These are phyloP conservation scores for Echium plantagineum DNA, from an alignment of 257 asterid genomes.

Conservation along the genomic window DNA sequence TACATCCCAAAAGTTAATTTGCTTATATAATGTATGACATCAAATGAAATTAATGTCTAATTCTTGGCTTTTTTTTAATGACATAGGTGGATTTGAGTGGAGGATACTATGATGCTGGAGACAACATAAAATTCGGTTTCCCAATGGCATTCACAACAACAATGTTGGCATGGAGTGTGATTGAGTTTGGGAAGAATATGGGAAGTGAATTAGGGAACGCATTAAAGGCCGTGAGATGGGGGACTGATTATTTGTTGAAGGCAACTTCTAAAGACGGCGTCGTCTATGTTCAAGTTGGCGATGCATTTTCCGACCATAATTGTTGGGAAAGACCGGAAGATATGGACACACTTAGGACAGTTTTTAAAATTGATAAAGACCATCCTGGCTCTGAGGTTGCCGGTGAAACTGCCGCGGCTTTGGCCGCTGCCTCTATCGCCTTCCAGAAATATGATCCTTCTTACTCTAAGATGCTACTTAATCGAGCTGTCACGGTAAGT, in stretches of 20 bases:
- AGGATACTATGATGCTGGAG: constrained; percentile 93
- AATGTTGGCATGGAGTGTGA: constrained; percentile 69
- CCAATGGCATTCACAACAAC: constrained; percentile 84
- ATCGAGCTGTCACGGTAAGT: constrained; percentile 68
- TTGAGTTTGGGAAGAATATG: constrained; percentile 62
- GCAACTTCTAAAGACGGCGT: constrained; percentile 66
- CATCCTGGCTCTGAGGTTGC: constrained; percentile 87
- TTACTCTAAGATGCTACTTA: constrained; percentile 60
- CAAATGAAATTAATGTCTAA: too few relatives aligned
- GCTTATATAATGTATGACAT: too few relatives aligned
- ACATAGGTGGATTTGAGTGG: constrained; percentile 63
- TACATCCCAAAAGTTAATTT: too few relatives aligned
- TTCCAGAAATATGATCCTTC: constrained; percentile 60
- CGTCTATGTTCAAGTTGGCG: constrained; percentile 72
- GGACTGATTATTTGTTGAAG: constrained; percentile 63
- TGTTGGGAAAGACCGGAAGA: constrained; percentile 95
- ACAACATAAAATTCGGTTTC: constrained; percentile 72
- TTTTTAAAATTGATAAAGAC: constrained; percentile 45
- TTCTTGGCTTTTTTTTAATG: too few relatives aligned
- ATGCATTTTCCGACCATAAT: constrained; percentile 67
- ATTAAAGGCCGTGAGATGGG: constrained; percentile 62
- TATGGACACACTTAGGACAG: constrained; percentile 66
- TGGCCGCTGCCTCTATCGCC: constrained; percentile 85
- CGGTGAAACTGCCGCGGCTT: constrained; percentile 86
- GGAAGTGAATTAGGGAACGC: constrained; percentile 57